These are phyloP conservation scores for Williopsis jadinii DNA, from an alignment of 1,139 yeast species.

Conservation along the genomic window DNA sequence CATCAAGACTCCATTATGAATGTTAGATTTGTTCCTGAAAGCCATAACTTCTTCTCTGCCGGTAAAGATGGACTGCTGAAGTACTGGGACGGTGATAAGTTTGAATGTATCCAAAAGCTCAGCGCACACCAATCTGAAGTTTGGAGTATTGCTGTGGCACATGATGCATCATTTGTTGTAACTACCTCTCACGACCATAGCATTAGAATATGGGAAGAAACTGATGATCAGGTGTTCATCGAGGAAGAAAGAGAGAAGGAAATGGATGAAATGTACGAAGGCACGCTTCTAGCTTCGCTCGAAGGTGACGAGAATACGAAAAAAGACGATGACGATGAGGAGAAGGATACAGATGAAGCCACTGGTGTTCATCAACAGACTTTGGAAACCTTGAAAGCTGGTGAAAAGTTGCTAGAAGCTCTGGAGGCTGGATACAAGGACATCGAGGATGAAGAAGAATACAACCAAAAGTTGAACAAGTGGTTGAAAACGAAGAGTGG, in stretches of 20 bases:
- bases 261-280: constrained; percentile 85
- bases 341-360: constrained; percentile 45
- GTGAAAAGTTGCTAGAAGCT: constrained; percentile 91
- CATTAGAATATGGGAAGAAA: constrained; percentile 83
- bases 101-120: constrained; percentile 84
- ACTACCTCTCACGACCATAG: constrained; percentile 95
- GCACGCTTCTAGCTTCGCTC: constrained; percentile 59
- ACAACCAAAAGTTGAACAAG: constrained; percentile 29
- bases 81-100: constrained; percentile 98
- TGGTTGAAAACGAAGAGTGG: constrained; percentile 36
- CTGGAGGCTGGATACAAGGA: constrained; percentile 77
- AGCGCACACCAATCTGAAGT: constrained; percentile 90
- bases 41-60: constrained; percentile 84
- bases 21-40: constrained; percentile 74
- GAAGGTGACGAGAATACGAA: constrained; percentile 52
- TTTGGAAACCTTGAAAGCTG: constrained; percentile 87
- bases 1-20: constrained; percentile 94
- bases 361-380: constrained; percentile 76
- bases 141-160: constrained; percentile 79
- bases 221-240: constrained; percentile 87
- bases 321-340: constrained; percentile 29
- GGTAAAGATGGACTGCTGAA: constrained; percentile 86
- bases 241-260: constrained; percentile 97
- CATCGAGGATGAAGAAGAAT: constrained; percentile 49
- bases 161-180: constrained; percentile 64